Evolutionary conservation across 148 eudicot species (phyloP), one percentile per base, ranked within the genome.

Genomic region (Amaranthus hypochondriacus): DNA sequence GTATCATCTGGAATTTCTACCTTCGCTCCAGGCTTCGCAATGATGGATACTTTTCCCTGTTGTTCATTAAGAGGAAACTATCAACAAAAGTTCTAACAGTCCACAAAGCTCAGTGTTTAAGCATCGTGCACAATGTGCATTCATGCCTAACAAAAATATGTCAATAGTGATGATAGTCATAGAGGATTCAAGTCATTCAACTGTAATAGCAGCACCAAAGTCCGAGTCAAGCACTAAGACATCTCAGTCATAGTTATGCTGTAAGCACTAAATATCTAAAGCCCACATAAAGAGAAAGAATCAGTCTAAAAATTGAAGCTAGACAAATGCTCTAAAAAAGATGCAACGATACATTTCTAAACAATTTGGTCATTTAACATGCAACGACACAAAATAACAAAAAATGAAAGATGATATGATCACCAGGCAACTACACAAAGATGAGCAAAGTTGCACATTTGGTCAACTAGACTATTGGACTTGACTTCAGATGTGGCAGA

Each of bases 1-100:
- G 90, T 83, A 61, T 90, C 92, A 83, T 87, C 92, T 58, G 97
- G 97, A 74, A 95, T 92, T 86, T 90, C 92, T 73, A 95, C 69
- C 85, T 95, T 95, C 79, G 15, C 87, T 50, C 90, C 97, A 15
- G 97, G 44, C 71, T 85, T 85, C 12, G 97, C 99, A 74, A 80
- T 64, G 77, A 92, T 77, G 3, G 82, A 82, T 78, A 95, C 97
- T 65, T 85, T 87, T 10, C 99, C 99, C 99, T 92, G 52, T 77
- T 9, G 6, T n/a, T 53, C 43, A 70, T 6, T 14, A 42, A 18
- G 4, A 49, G 48, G 12, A 12, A 14, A 64, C 28, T 39, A 18
- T 6, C 46, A 65, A 46, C 13, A 48, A 13, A 7, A 39, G 13
- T 14, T 21, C 11, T 50, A 50, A 18, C 18, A 64, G 21, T 48